Base-by-base conservation (phyloP, 345 rosid genomes). In the Physaria fendleri region DNA sequence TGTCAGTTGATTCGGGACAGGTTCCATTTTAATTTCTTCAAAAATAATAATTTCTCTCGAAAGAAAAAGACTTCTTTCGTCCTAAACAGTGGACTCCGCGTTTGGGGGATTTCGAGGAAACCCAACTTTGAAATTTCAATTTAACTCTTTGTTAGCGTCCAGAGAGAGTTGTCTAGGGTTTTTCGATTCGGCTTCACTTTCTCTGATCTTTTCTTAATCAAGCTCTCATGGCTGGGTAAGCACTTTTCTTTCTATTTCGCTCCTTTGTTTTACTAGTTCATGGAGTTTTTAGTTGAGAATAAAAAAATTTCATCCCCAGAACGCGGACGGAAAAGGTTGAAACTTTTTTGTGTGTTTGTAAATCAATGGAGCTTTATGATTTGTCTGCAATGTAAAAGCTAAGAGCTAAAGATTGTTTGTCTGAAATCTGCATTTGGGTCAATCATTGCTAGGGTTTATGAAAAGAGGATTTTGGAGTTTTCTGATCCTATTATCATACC, bases 161-260 rank as follows among this genome's bases (percentile, higher is more conserved):
- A 41, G 40, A 12, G 40, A 6, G 32, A 27, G 13, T 40, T 41
- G 9, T 58, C 51, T 39, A 68, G 64, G 74, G n/a, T n/a, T n/a
- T 51, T 21, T 18, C 8, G 38, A 13, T 47, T 69, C 56, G 16
- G 10, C 70, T 48, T 41, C 11, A 24, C 24, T 15, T 17, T 21
- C 14, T 53, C 48, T 59, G 13, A 56, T 64, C 52, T 15, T 39
- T 62, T 28, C 55, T 18, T 49, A 58, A 8, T 56, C 63, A 11
- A 62, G 42, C 66, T 57, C 47, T 44, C 45, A 74, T 74, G 77
- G 70, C 77, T 56, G 66, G 77, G 77, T 74, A 63, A 74, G 60
- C 20, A 27, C 41, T 30, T 9, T 17, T n/a, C n/a, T n/a, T n/a
- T n/a, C 3, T 23, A n/a, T n/a, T n/a, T n/a, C n/a, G n/a, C n/a